These are phyloP conservation scores for Podospora comata DNA, from an alignment of 495 filamentous ascomycete genomes.

Conservation along the genomic window DNA sequence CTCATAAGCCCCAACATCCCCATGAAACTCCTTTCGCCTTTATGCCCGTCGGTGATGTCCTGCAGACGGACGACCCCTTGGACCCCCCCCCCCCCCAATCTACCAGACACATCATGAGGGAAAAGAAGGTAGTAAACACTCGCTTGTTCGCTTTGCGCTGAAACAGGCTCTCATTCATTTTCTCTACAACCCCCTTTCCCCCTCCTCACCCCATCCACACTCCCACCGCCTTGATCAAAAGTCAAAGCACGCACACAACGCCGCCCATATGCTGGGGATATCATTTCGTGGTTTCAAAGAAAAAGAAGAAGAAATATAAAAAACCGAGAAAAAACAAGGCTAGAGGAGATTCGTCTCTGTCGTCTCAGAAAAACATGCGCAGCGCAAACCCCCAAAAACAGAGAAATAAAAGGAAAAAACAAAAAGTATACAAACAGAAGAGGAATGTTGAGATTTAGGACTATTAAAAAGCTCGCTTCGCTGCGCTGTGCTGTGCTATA, in stretches of 20 bases:
- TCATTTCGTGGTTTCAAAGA: conserved; percentile 5
- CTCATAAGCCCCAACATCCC: neutral
- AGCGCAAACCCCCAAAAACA: neutral
- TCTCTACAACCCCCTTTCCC: neutral
- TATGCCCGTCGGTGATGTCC: no score
- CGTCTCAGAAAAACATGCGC: no score
- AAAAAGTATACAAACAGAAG: conserved; percentile 10
- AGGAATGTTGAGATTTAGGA: conserved; percentile 1
- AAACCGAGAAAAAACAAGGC: conserved; percentile 2
- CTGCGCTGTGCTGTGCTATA: neutral
- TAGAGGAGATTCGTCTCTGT: no score
- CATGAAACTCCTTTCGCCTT: no score
- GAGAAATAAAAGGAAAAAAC: conserved; percentile 2
- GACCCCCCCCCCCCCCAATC: neutral
- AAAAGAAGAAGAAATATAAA: neutral
- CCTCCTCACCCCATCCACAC: neutral
- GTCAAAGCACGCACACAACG: neutral
- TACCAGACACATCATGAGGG: neutral
- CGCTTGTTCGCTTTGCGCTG: neutral
- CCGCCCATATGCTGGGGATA: conserved; percentile 1
- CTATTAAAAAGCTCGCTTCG: conserved; percentile 2
- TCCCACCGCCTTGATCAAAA: neutral
- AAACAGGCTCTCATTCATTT: neutral
- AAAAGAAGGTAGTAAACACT: neutral
- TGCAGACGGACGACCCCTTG: neutral